These are phyloP conservation scores for Fistulinella prunicolor DNA, from an alignment of 768 basidiomycete genomes.

Conservation along the genomic window DNA sequence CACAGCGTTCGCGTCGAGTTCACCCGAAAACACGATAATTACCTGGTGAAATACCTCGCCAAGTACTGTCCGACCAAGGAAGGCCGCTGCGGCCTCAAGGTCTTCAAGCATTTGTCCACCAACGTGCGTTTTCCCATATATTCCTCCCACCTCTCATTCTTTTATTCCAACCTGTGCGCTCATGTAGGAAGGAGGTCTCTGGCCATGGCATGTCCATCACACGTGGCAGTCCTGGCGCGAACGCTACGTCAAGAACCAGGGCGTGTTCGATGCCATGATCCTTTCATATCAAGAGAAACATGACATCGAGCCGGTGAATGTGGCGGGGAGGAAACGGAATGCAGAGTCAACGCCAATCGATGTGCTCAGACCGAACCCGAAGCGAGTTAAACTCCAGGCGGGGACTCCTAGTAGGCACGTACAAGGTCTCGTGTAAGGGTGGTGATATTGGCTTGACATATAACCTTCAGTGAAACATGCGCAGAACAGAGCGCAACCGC, in stretches of 20 bases:
- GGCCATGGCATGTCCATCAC: slow-evolving; percentile 54
- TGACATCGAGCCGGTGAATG: background rate
- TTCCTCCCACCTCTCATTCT: too few relatives aligned
- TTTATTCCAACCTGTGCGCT: background rate
- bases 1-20: slow-evolving; percentile 29
- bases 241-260: slow-evolving; percentile 48
- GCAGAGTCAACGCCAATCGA: background rate
- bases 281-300: slow-evolving; percentile 37
- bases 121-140: slow-evolving; percentile 43
- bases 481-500: background rate
- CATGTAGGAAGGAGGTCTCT: slow-evolving; percentile 37
- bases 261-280: slow-evolving; percentile 43
- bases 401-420: slow-evolving; percentile 6
- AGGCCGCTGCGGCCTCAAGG: slow-evolving; percentile 44
- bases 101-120: slow-evolving; percentile 43
- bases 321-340: slow-evolving; percentile 4
- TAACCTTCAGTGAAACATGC: slow-evolving; percentile 3
- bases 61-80: slow-evolving; percentile 37
- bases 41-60: slow-evolving; percentile 48
- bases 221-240: slow-evolving; percentile 64
- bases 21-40: slow-evolving; percentile 39
- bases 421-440: background rate
- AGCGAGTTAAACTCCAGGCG: slow-evolving; percentile 6
- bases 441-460: background rate
- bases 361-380: background rate